A percentile compares a stretch with the other conserved stretches of the same genome.
These are phyloP conservation scores for Phytophthora pisi DNA, from an alignment of 352 stramenopile species.

Conservation along the genomic window DNA sequence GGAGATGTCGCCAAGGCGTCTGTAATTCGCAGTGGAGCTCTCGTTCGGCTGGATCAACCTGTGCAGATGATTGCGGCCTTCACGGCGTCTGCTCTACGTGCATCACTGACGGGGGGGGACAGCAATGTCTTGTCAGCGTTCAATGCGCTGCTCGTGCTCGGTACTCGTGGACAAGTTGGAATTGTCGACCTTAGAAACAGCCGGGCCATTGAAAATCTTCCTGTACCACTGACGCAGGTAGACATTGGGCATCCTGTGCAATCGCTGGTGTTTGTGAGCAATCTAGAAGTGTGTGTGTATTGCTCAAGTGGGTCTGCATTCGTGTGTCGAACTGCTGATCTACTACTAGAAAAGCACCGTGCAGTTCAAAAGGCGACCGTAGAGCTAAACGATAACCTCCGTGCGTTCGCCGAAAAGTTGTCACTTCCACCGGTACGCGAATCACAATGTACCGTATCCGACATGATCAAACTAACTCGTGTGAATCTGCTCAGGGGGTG, in stretches of 20 bases:
- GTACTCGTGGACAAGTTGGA: constrained; percentile 21
- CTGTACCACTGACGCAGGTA: constrained; percentile 21
- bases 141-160: constrained; percentile 32
- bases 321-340: constrained; percentile 24
- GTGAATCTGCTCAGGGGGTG: constrained; percentile 32
- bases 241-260: constrained; percentile 26
- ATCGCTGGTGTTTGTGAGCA: constrained; percentile 35
- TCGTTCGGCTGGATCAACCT: constrained; percentile 35
- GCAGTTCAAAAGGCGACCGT: background rate
- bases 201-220: constrained; percentile 5
- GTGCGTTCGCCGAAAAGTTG: constrained; percentile 31
- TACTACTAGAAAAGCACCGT: constrained; percentile 9
- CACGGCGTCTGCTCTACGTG: background rate
- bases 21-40: constrained; percentile 19
- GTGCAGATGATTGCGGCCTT: constrained; percentile 46
- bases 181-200: constrained; percentile 11
- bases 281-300: constrained; percentile 40
- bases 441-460: background rate
- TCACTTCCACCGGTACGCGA: constrained; percentile 34
- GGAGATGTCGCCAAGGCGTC: constrained; percentile 15
- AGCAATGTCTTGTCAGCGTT: background rate
- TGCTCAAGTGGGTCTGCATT: constrained; percentile 35
- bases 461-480: background rate
- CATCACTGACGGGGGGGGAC: background rate
- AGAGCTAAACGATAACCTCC: background rate